Conservation (phyloP, 768 basidiomycete species). For the Russula lepida region DNA sequence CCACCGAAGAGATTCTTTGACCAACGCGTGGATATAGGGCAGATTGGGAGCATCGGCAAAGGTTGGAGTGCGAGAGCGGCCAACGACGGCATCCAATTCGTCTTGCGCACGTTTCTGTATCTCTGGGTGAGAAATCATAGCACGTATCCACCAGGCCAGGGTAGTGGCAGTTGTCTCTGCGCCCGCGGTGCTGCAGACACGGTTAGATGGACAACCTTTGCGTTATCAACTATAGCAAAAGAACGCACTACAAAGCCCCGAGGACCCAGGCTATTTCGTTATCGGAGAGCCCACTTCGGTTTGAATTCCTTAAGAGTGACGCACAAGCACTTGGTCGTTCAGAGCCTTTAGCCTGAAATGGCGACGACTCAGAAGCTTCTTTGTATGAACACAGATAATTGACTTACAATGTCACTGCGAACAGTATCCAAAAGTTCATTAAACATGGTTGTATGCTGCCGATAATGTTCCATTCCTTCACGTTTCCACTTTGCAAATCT, state of each 20-base stretch:
- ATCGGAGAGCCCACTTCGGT: slow-evolving; percentile 2
- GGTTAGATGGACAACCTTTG: background rate
- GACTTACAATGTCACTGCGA: background rate
- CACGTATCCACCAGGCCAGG: slow-evolving; percentile 12
- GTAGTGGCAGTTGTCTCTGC: slow-evolving; percentile 7
- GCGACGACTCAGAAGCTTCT: background rate
- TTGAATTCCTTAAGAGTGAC: slow-evolving; percentile 1
- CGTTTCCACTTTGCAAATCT: slow-evolving; percentile 16
- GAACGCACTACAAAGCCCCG: slow-evolving; percentile 15
- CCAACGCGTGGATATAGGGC: slow-evolving; percentile 5
- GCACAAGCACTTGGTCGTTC: slow-evolving; percentile 6
- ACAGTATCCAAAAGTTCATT: slow-evolving; percentile 1
- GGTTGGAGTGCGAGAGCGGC: slow-evolving; percentile 1
- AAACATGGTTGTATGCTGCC: background rate
- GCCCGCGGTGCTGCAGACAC: background rate
- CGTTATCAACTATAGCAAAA: background rate
- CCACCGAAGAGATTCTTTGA: slow-evolving; percentile 8
- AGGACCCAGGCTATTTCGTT: slow-evolving; percentile 18
- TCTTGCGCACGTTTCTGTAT: slow-evolving; percentile 10
- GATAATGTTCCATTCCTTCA: background rate
- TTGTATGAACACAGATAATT: background rate
- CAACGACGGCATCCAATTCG: slow-evolving; percentile 7
- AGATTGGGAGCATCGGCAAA: background rate
- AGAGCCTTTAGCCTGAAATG: slow-evolving; percentile 1
- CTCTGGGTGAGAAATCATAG: slow-evolving; percentile 18